Evolutionary conservation across 306 rosid species (phyloP).

Genomic region (Cicer cuneatum): DNA sequence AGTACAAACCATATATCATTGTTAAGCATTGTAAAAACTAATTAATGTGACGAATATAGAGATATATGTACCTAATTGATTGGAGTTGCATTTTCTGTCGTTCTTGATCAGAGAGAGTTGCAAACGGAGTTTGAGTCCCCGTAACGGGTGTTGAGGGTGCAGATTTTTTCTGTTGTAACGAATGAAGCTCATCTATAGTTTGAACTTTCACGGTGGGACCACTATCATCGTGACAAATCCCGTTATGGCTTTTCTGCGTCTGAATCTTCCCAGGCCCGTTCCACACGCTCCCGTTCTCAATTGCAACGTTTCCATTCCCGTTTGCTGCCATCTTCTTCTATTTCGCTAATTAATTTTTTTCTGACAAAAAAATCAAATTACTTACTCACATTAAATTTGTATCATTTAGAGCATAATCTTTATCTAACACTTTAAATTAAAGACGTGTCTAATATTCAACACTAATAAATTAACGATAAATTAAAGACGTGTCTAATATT

Average conservation of each 20-base stretch:
- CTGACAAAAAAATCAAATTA: background rate
- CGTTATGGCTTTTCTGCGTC: constrained; percentile 43
- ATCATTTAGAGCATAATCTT: too few species aligned
- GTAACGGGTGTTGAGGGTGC: constrained; percentile 75
- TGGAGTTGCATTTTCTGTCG: constrained; percentile 75
- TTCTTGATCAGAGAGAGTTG: constrained; percentile 59
- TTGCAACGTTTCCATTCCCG: constrained; percentile 22
- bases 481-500: too few species aligned
- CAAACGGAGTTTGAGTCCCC: constrained; percentile 46
- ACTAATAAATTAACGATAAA: too few species aligned
- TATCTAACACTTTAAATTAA: too few species aligned
- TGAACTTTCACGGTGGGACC: constrained; percentile 69
- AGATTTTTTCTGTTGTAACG: constrained; percentile 76
- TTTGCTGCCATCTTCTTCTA: constrained; percentile 47
- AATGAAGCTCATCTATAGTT: constrained; percentile 85
- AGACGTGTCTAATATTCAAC: too few species aligned
- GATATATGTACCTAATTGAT: constrained; percentile 64
- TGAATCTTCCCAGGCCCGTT: constrained; percentile 68
- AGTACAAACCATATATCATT: too few species aligned
- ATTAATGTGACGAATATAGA: background rate
- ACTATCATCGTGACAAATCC: constrained; percentile 80
- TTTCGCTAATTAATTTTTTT: background rate
- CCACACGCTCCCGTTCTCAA: constrained; percentile 37
- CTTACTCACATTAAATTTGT: too few species aligned
- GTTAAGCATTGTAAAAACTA: too few species aligned